Evolutionary conservation across 306 rosid genomes (phyloP), one percentile per base, ranked within the genome.

Genomic region (Prosopis cineraria): DNA sequence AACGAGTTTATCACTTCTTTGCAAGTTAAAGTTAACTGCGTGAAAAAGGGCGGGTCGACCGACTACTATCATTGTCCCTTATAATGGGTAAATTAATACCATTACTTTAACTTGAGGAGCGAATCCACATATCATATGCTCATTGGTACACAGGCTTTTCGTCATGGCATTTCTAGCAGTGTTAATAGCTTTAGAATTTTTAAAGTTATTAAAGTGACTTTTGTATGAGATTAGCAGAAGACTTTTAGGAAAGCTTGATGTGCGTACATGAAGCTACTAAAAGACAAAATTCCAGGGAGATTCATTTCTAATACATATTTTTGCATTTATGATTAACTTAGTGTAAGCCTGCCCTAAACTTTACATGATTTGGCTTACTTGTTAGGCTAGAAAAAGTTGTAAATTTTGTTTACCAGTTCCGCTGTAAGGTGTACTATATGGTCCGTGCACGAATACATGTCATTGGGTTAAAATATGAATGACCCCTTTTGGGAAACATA

Each of bases 131-230:
- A 40, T 37, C 70, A 37, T 12, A 20, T 40, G 19, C 34, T 40
- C 29, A 67, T 67, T 67, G 72, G 34, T 24, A 22, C 52, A 1
- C 3, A 19, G 70, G 37, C 43, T 36, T 65, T 39, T 20, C 48
- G 43, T 65, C 19, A 16, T 65, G 70, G 70, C 48, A 65, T 67
- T 24, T 33, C 9, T 40, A 39, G 11, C 3, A 24, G 47, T 22
- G 33, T 67, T 7, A n/a, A 65, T 22, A 20, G 34, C 72, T 67
- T 67, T 39, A 65, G 48, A 65, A 65, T n/a, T 37, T 66, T 12
- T 31, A 66, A 39, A 66, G 31, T 37, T 20, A 37, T 3, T 10
- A 39, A 67, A 67, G 72, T 22, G 22, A 67, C 72, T 67, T 67
- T 67, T 22, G 33, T 58, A 13, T 27, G 13, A 17, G 41, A 63